Percentiles rank a stretch among this genome's conserved stretches.
Conservation (phyloP, 768 basidiomycete species). For the Suillus paluster region DNA sequence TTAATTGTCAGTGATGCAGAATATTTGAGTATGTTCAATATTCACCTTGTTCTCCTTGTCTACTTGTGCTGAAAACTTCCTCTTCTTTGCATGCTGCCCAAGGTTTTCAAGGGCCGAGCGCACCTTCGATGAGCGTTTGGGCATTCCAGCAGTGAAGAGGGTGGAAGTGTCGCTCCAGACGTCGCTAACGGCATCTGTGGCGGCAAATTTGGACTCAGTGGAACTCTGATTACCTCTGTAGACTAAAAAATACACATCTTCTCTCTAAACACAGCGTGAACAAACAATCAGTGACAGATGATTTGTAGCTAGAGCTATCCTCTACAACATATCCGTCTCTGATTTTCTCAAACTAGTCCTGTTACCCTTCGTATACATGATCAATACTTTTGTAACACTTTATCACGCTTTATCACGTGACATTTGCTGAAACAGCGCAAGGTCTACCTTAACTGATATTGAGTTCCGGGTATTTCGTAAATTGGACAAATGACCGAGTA, state of each 20-base stretch:
- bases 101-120: slow-evolving; percentile 5
- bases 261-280: background rate
- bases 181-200: no score
- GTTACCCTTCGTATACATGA: background rate
- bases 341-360: background rate
- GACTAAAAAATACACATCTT: background rate
- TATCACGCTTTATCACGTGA: background rate
- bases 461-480: no score
- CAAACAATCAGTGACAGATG: background rate
- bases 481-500: no score
- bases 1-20: background rate
- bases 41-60: background rate
- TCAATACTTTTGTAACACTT: background rate
- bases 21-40: background rate
- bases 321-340: background rate
- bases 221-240: background rate
- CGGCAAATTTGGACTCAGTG: background rate
- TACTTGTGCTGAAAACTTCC: background rate
- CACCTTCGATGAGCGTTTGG: background rate
- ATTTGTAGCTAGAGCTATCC: background rate
- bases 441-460: background rate
- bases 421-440: background rate
- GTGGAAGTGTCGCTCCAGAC: no score
- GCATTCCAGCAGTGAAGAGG: background rate
- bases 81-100: background rate